Evolutionary conservation across 2,329 filamentous ascomycete genomes (phyloP), one percentile per base, ranked within the genome.

Genomic region (Fusarium sp.): DNA sequence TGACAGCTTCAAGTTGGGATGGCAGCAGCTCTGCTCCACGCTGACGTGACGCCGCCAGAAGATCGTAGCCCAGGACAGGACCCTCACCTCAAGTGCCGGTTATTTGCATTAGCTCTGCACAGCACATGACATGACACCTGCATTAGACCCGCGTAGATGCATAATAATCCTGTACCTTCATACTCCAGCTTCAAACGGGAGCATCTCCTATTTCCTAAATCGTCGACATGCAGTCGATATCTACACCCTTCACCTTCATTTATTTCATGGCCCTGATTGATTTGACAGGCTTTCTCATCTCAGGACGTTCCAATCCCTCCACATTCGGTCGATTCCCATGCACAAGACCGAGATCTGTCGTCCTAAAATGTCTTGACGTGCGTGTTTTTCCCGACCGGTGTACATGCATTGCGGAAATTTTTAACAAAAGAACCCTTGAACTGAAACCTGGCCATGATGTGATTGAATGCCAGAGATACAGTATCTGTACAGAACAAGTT

Each of bases 201-300:
- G 25, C 46, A 51, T 57, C 34, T 29, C 48, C 71, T 63, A 74
- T 70, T 75, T 74, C 73, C 73, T 72, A 74, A 72, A 70, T 9
- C 47, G 70, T 75, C 73, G 45, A 62, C 65, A 48, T 74, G 73
- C 73, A 75, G 67, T 40, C 58, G 6, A 41, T 52, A 52, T 52
- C 22, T 52, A 57, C 72, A 74, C 72, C 69, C 71, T 73, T 67
- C 59, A 22, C 40, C 18, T 37, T 52, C 13, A 67, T 57, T 37
- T 11, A 37, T 37, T 37, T 37, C 34, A 18, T 18, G 32, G 32
- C 47, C 30, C 30, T 40, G n/a, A 20, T 56, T 40, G 44, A 57
- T 48, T 20, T 49, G 57, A 49, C 25, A 65, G 47, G 47, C 55
- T 59, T 59, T 37, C n/a, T 6, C 14, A 37, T 37, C 34, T n/a